Conservation (phyloP, 2,329 filamentous ascomycete species). For the Colletotrichum simmondsii region DNA sequence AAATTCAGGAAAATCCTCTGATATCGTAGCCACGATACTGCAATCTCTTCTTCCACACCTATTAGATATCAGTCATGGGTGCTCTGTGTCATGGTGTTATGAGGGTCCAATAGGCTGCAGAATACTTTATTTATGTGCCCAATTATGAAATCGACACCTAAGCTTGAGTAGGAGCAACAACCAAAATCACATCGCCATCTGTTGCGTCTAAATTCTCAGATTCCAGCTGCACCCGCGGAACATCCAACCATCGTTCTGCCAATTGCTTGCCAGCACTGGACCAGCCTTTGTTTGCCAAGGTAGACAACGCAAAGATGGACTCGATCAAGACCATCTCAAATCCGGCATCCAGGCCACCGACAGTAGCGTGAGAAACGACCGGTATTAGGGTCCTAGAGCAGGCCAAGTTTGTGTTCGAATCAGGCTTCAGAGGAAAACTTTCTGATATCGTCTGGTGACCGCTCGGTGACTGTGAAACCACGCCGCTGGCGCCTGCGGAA, state of each 20-base stretch:
- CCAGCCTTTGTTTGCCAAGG: not conserved
- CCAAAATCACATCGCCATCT: not conserved
- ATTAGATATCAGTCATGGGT: too few species aligned
- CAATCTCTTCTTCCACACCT: too few species aligned
- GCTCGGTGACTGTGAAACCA: not conserved
- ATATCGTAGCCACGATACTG: too few species aligned
- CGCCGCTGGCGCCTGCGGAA: not conserved
- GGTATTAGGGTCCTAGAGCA: constrained; percentile 38
- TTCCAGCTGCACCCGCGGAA: not conserved
- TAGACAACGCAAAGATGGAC: constrained; percentile 28
- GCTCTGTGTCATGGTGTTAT: too few species aligned
- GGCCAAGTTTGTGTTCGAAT: constrained; percentile 42
- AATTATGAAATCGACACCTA: not conserved
- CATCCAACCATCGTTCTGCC: constrained; percentile 10
- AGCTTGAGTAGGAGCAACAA: not conserved
- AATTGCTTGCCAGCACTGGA: not conserved
- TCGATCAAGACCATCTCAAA: constrained; percentile 5
- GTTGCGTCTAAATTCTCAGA: too few species aligned
- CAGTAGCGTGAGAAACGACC: not conserved
- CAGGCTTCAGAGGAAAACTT: constrained; percentile 37
- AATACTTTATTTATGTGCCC: too few species aligned
- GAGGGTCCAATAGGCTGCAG: too few species aligned
- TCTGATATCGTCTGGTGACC: not conserved
- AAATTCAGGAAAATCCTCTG: too few species aligned
- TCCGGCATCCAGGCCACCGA: not conserved